phyloP scores from a whole-genome alignment of 768 basidiomycete genomes.

The Cubamyces sp. region DNA sequence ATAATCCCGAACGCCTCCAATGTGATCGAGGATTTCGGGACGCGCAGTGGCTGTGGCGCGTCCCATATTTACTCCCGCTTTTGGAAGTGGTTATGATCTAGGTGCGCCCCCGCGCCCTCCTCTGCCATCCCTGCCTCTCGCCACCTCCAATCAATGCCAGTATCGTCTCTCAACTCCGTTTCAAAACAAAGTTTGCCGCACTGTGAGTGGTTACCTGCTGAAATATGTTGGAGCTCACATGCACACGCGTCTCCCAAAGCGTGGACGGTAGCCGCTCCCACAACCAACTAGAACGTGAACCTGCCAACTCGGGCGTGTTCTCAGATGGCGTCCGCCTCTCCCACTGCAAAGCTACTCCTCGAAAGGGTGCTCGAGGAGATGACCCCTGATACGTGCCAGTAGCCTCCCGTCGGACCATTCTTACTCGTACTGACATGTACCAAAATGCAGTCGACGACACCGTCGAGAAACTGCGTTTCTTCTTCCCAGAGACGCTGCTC shows the following conservation, averaged over 20 bases:
- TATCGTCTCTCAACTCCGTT: no score
- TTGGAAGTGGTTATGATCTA: not conserved
- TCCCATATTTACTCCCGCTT: not conserved
- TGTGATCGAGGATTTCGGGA: not conserved
- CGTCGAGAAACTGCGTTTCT: conserved; percentile 54
- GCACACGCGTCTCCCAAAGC: no score
- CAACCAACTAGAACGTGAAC: no score
- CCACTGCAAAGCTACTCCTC: not conserved
- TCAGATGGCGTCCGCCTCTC: not conserved
- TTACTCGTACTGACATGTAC: no score
- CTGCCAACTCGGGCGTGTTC: no score
- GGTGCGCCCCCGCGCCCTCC: not conserved
- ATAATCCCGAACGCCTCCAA: not conserved
- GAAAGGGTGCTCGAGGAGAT: conserved; percentile 1
- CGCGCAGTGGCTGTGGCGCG: not conserved
- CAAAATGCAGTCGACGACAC: conserved; percentile 49
- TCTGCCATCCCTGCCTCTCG: not conserved
- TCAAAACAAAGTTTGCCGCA: no score
- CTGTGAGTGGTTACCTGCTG: no score
- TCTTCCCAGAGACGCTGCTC: conserved; percentile 67
- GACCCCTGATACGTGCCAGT: conserved; percentile 5
- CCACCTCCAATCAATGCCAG: not conserved
- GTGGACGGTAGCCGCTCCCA: no score
- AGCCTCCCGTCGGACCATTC: no score
- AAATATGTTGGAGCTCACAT: no score